Evolutionary conservation across 352 stramenopile genomes (phyloP).

Genomic region (Phytophthora nicotianae): DNA sequence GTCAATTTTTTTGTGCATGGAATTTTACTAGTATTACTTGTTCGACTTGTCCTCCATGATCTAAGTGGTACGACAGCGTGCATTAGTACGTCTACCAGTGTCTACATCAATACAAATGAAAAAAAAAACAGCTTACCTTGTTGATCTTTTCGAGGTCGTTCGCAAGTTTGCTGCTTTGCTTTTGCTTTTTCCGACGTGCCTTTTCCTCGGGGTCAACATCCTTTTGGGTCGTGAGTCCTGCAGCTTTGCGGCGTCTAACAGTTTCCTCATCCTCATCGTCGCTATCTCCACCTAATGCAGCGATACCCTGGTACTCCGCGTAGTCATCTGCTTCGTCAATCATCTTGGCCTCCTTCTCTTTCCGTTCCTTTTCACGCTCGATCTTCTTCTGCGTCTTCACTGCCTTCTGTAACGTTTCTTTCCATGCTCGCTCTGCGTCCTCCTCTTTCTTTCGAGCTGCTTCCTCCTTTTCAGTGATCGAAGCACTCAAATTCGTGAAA

Average conservation of each 20-base stretch:
- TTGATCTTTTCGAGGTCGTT: slow-evolving; percentile 80
- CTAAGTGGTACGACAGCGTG: slow-evolving; percentile 15
- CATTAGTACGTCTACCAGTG: neutral
- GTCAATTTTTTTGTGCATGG: too few species aligned
- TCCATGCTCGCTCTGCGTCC: slow-evolving; percentile 57
- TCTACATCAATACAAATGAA: slow-evolving; percentile 16
- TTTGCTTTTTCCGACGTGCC: slow-evolving; percentile 61
- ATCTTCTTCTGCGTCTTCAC: slow-evolving; percentile 48
- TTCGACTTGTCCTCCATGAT: slow-evolving; percentile 41
- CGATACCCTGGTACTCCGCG: slow-evolving; percentile 58
- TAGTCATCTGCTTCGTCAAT: slow-evolving; percentile 52
- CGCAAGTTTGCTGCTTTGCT: slow-evolving; percentile 67
- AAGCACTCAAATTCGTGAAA: slow-evolving; percentile 75
- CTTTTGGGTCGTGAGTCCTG: slow-evolving; percentile 20
- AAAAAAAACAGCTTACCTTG: slow-evolving; percentile 64
- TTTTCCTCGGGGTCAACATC: slow-evolving; percentile 40
- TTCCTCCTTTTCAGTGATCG: slow-evolving; percentile 59
- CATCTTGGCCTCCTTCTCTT: slow-evolving; percentile 49
- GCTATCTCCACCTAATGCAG: slow-evolving; percentile 45
- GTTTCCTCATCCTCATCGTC: slow-evolving; percentile 63
- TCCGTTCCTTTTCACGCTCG: slow-evolving; percentile 45
- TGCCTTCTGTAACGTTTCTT: slow-evolving; percentile 62
- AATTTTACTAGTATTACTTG: neutral
- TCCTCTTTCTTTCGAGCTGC: slow-evolving; percentile 48
- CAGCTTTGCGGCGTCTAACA: slow-evolving; percentile 39